These are phyloP conservation scores for Echinosophora koreensis DNA, from an alignment of 306 rosid genomes.

Conservation along the genomic window DNA sequence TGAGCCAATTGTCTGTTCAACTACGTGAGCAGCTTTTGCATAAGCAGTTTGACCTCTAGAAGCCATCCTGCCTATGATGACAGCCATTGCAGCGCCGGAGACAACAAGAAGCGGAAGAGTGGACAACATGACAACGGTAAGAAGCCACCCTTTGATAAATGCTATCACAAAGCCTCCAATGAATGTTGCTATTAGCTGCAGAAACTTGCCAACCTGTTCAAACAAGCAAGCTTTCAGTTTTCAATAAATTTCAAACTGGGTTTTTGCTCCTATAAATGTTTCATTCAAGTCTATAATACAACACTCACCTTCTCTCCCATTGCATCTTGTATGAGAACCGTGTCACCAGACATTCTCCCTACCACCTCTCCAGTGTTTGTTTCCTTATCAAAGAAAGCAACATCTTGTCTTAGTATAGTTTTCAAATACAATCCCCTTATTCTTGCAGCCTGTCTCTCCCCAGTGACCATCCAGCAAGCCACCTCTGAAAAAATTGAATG, in stretches of 20 bases:
- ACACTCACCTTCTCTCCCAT: conserved; percentile 88
- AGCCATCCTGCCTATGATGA: conserved; percentile 66
- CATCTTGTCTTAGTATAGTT: conserved; percentile 87
- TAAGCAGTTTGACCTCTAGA: conserved; percentile 79
- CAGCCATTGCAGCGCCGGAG: conserved; percentile 72
- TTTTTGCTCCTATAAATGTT: not conserved
- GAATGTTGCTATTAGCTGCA: conserved; percentile 76
- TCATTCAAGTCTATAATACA: conserved; percentile 7
- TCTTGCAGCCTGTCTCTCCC: conserved; percentile 93
- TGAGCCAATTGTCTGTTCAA: conserved; percentile 91
- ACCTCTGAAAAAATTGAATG: conserved; percentile 70
- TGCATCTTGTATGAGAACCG: conserved; percentile 95
- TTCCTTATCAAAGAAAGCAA: conserved; percentile 85
- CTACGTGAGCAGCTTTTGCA: conserved; percentile 82
- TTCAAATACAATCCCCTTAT: conserved; percentile 86
- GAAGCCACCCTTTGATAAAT: conserved; percentile 89
- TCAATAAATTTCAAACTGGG: conserved; percentile 25
- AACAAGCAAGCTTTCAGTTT: not conserved
- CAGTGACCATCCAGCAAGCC: conserved; percentile 89
- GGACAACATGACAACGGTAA: conserved; percentile 77
- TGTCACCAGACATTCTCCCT: conserved; percentile 94
- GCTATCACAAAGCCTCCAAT: conserved; percentile 75
- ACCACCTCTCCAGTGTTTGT: conserved; percentile 90
- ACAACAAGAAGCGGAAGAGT: conserved; percentile 77
- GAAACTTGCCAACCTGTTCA: conserved; percentile 79